These are phyloP conservation scores for Teratosphaeria epicoccoides DNA, from an alignment of 2,329 filamentous ascomycete genomes.

Conservation along the genomic window DNA sequence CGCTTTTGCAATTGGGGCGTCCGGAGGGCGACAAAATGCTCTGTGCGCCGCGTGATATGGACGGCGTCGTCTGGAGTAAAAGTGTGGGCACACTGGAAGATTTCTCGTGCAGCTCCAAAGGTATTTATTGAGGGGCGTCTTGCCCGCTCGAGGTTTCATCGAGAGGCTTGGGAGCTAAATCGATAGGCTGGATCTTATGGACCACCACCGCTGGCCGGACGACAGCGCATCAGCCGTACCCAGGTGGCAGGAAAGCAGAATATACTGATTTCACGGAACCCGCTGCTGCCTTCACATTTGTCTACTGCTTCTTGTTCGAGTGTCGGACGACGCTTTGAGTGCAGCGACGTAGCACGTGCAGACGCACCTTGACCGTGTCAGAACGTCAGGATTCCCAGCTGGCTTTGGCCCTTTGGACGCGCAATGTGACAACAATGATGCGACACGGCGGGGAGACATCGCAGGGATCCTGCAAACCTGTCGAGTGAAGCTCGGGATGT, in stretches of 20 bases:
- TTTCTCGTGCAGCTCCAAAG: not conserved
- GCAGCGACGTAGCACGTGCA: not conserved
- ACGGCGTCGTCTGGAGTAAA: not conserved
- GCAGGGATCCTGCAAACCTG: not conserved
- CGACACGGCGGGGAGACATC: not conserved
- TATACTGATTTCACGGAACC: too few species aligned
- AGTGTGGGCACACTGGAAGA: not conserved
- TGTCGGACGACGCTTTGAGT: not conserved
- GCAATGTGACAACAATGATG: not conserved
- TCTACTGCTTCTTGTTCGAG: not conserved
- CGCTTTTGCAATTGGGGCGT: not conserved
- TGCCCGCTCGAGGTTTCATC: conserved; percentile 1
- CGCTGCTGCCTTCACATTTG: not conserved
- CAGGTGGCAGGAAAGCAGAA: not conserved
- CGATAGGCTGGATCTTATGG: not conserved
- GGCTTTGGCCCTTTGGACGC: not conserved
- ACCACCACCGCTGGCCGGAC: not conserved
- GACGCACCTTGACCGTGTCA: not conserved
- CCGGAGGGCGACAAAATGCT: not conserved
- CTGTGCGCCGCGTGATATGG: not conserved
- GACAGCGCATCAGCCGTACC: not conserved
- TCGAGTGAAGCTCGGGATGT: not conserved
- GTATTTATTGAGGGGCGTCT: not conserved
- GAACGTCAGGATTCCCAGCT: not conserved
- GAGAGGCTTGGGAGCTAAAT: not conserved